These are phyloP conservation scores for Neurospora sp. DNA, from an alignment of 495 filamentous ascomycete genomes.

Conservation along the genomic window DNA sequence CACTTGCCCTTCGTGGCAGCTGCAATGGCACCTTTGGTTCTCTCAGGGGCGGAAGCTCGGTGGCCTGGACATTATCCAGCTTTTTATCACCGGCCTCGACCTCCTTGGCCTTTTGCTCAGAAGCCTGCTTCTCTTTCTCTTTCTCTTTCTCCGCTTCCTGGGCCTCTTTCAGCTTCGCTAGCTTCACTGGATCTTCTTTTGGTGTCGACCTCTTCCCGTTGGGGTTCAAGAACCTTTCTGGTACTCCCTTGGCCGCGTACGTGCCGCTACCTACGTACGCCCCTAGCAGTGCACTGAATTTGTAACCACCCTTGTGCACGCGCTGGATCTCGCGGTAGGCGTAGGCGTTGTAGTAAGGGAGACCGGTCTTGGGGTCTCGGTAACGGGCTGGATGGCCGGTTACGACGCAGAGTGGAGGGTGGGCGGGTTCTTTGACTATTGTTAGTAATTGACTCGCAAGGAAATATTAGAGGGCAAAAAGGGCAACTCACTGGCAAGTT, in stretches of 20 bases:
- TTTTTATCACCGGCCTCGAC: background rate
- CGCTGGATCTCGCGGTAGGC: conserved; percentile 65
- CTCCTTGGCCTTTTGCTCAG: background rate
- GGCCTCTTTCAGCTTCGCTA: conserved; percentile 4
- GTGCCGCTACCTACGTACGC: conserved; percentile 60
- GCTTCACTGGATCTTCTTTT: conserved; percentile 1
- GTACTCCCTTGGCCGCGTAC: conserved; percentile 56
- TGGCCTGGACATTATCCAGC: background rate
- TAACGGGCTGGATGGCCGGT: conserved; percentile 70
- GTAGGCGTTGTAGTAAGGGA: conserved; percentile 64
- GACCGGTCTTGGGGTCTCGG: conserved; percentile 63
- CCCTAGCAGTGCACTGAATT: conserved; percentile 66
- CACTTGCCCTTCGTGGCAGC: background rate
- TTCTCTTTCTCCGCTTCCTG: conserved; percentile 1
- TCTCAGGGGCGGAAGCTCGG: background rate
- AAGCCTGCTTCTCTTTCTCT: background rate
- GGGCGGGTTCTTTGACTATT: conserved; percentile 31
- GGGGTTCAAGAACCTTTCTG: conserved; percentile 52
- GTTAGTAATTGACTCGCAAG: conserved; percentile 3
- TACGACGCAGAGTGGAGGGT: conserved; percentile 57
- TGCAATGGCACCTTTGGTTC: background rate
- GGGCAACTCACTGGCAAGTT: conserved; percentile 35
- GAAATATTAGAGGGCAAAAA: background rate
- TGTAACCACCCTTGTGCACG: conserved; percentile 55
- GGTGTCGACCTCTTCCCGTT: conserved; percentile 16